Evolutionary conservation across 306 rosid species (phyloP), one percentile per base, ranked within the genome.

Genomic region (Glycine latifolia): DNA sequence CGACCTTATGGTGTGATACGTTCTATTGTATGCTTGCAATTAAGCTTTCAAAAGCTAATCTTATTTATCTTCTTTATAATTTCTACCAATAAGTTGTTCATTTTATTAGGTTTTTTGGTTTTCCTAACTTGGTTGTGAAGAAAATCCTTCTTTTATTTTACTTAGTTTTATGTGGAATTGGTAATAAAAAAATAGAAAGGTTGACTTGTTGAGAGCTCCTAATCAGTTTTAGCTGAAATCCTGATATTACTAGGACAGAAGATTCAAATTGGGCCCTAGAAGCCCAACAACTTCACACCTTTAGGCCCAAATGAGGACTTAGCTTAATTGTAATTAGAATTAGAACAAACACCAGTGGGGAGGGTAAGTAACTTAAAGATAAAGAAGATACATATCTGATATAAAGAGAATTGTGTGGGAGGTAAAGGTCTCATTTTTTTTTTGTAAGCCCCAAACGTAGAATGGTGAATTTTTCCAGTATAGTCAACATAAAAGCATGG

Each of bases 81-180:
- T 49, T 80, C 54, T 35, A 26, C 17, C 63, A 74, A 59, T 53
- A 54, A 54, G 5, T 48, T 20, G 17, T 71, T 74, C 39, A 39
- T 74, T 44, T 16, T 17, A 10, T 33, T 10, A 15, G 60, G 20
- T 48, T 66, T 33, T 60, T 35, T 59, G 14, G 68, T 54, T 67
- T 77, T 47, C 16, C 46, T 59, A 0, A 4, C 44, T 39, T 39
- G n/a, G n/a, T n/a, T n/a, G 7, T 39, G 7, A 39, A 39, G 44
- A 39, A 39, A 39, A 39, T 39, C 0, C 44, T 39, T 39, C 44
- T 39, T 39, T 5, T 39, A 39, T 39, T 39, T 39, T 4, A 39
- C 44, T 39, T 39, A 39, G 44, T 39, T 44, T 53, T 78, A 54
- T 39, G 10, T 35, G 31, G 66, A 15, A 4, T 54, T 37, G 77